These are phyloP conservation scores for Lodderomyces beijingensis DNA, from an alignment of 1,139 yeast species.

Conservation along the genomic window DNA sequence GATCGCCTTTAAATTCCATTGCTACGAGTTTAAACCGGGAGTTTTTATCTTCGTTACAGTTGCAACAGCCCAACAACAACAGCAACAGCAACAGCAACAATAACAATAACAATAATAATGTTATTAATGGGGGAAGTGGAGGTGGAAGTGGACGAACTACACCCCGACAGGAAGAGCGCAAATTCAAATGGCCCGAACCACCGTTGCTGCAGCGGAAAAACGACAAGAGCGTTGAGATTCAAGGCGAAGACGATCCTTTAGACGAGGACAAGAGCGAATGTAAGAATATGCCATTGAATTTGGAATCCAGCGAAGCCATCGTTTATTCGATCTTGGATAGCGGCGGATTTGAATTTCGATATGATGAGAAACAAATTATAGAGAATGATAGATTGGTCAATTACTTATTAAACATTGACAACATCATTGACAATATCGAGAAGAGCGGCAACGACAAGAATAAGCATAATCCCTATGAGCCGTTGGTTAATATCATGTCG, in stretches of 20 bases:
- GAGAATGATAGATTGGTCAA: constrained; percentile 26
- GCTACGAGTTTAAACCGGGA: background rate
- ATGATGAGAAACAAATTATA: constrained; percentile 14
- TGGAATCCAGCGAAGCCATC: constrained; percentile 8
- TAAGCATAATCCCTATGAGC: constrained; percentile 6
- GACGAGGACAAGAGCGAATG: background rate
- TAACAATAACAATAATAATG: too few relatives aligned
- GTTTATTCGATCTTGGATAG: constrained; percentile 17
- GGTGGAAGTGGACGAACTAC: background rate
- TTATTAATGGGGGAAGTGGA: background rate
- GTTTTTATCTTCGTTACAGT: background rate
- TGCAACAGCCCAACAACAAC: background rate
- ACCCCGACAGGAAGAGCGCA: background rate
- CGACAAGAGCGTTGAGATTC: too few relatives aligned
- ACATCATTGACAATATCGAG: constrained; percentile 20
- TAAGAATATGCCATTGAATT: background rate
- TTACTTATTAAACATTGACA: constrained; percentile 32
- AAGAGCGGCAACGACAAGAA: constrained; percentile 2
- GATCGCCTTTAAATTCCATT: too few relatives aligned
- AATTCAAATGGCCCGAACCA: background rate
- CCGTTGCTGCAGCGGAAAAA: too few relatives aligned
- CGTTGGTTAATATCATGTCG: constrained; percentile 9
- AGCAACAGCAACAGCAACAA: too few relatives aligned
- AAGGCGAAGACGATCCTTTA: background rate
- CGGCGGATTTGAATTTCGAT: constrained; percentile 23